Evolutionary conservation across 139 green algal genomes (phyloP).

Genomic region (Dunaliella primolecta): DNA sequence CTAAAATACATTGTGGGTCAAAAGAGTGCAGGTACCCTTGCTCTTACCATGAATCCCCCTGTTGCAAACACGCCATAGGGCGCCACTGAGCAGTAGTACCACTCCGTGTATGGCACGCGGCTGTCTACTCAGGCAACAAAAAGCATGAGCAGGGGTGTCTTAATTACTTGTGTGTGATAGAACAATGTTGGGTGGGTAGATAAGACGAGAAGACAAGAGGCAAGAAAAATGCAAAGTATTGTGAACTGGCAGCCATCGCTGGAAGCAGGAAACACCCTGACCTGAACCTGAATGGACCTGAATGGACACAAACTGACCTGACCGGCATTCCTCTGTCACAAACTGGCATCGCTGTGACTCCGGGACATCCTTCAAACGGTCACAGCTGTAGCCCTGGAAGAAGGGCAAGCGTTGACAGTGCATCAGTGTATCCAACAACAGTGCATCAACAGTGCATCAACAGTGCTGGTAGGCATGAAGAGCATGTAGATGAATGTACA

Average conservation of each 20-base stretch:
- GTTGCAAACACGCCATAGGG: slow-evolving; percentile 17
- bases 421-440: too few relatives aligned
- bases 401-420: too few relatives aligned
- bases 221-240: too few relatives aligned
- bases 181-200: too few relatives aligned
- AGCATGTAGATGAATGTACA: too few relatives aligned
- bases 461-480: too few relatives aligned
- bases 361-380: background rate
- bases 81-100: slow-evolving; percentile 51
- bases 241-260: too few relatives aligned
- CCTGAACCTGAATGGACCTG: background rate
- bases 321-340: slow-evolving; percentile 14
- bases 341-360: slow-evolving; percentile 15
- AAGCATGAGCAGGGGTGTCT: background rate
- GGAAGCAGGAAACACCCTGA: background rate
- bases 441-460: too few relatives aligned
- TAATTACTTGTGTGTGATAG: background rate
- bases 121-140: slow-evolving; percentile 26
- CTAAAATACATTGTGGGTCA: too few relatives aligned
- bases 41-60: slow-evolving; percentile 35
- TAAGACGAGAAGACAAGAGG: too few relatives aligned
- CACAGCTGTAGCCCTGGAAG: slow-evolving; percentile 13
- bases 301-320: background rate
- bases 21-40: background rate
- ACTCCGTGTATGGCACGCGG: slow-evolving; percentile 40